Conservation (phyloP, 2,329 filamentous ascomycete species). For the Neopestalotiopsis rosae region DNA sequence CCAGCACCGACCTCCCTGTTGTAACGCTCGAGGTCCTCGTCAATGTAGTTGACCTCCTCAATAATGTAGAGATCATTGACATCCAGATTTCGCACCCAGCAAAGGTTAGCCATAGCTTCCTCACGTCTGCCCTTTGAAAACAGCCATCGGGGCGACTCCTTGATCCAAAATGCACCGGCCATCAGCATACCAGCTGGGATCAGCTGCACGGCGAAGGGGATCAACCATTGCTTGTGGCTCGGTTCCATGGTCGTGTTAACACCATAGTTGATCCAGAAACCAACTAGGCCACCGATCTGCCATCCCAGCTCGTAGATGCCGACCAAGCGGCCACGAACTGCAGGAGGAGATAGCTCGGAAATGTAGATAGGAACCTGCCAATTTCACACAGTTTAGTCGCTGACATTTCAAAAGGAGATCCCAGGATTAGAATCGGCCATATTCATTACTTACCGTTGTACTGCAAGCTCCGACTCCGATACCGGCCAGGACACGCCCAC, state of each 20-base stretch:
- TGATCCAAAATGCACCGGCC: conserved; percentile 62
- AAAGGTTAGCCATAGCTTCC: conserved; percentile 61
- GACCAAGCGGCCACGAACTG: conserved; percentile 67
- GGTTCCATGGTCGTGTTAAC: conserved; percentile 56
- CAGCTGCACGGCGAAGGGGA: conserved; percentile 70
- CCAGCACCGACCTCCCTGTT: conserved; percentile 67
- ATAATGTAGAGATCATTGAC: conserved; percentile 68
- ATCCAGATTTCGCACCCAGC: conserved; percentile 68
- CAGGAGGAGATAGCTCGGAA: conserved; percentile 64
- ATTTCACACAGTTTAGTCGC: not conserved
- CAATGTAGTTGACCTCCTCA: conserved; percentile 75
- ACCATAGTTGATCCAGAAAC: conserved; percentile 72
- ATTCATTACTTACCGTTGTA: conserved; percentile 42
- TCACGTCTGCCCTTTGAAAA: conserved; percentile 66
- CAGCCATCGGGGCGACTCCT: conserved; percentile 73
- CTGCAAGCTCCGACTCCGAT: conserved; percentile 67
- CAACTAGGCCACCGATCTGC: conserved; percentile 67
- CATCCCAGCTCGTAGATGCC: conserved; percentile 72
- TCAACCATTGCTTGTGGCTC: conserved; percentile 62
- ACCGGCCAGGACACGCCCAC: conserved; percentile 66
- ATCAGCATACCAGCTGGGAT: conserved; percentile 70
- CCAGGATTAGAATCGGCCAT: not conserved
- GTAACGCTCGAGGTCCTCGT: conserved; percentile 71
- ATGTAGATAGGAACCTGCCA: conserved; percentile 54
- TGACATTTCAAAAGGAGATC: not conserved